Percentiles rank a stretch among this genome's conserved stretches.
phyloP scores from a whole-genome alignment of 1,139 yeast species.

The Sugiyamaella novakii region DNA sequence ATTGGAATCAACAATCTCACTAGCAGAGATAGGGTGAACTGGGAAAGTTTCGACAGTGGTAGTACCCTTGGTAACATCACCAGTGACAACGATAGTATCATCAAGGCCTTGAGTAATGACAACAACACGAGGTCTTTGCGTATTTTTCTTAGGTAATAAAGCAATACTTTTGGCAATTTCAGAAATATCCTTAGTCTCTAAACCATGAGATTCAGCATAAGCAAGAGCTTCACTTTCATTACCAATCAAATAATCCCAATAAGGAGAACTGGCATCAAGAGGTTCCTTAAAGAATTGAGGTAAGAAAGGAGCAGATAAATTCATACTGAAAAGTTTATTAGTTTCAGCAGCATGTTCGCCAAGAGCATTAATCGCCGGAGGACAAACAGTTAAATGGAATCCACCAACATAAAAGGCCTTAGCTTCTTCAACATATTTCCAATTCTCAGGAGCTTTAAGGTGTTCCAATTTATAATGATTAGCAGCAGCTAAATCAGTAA shows the following conservation, averaged over 20 bases:
- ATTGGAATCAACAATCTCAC: slow-evolving; percentile 83
- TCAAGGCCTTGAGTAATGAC: slow-evolving; percentile 86
- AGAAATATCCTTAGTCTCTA: slow-evolving; percentile 60
- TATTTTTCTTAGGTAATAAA: slow-evolving; percentile 60
- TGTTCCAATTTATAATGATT: slow-evolving; percentile 93
- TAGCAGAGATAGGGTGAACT: slow-evolving; percentile 68
- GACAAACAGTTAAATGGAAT: slow-evolving; percentile 96
- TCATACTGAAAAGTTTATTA: slow-evolving; percentile 81
- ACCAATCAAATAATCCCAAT: slow-evolving; percentile 89
- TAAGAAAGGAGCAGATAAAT: slow-evolving; percentile 95
- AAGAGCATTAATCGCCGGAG: slow-evolving; percentile 84
- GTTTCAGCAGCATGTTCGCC: slow-evolving; percentile 89
- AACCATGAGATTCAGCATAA: slow-evolving; percentile 80
- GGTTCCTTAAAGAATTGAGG: slow-evolving; percentile 94
- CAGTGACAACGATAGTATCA: slow-evolving; percentile 73
- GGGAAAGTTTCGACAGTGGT: slow-evolving; percentile 57
- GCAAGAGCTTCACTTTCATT: slow-evolving; percentile 98
- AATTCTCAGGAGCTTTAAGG: slow-evolving; percentile 85
- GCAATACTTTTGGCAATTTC: slow-evolving; percentile 85
- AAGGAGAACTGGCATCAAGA: slow-evolving; percentile 75
- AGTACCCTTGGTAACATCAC: slow-evolving; percentile 46
- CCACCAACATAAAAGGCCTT: slow-evolving; percentile 92
- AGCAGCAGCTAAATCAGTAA: slow-evolving; percentile 96
- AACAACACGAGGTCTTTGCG: slow-evolving; percentile 42
- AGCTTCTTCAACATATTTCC: slow-evolving; percentile 82